Base-by-base conservation (phyloP, 768 basidiomycete genomes). In the Trametes villosa region DNA sequence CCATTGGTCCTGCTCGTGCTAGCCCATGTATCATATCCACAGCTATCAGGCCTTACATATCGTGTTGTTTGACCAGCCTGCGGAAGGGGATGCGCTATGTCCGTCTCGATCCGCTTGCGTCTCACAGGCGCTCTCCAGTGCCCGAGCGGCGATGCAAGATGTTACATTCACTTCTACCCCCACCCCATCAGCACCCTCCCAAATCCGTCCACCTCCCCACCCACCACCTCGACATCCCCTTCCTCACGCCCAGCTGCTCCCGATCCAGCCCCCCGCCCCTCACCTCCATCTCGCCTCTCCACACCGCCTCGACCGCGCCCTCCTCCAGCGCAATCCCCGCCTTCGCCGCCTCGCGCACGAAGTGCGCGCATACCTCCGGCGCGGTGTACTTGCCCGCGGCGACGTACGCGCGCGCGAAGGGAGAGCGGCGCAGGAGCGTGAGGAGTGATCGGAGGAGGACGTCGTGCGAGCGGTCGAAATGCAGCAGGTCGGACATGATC, bases 401-500 rank as follows among this genome's bases (percentile, higher is more conserved):
- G 40, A 89, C 77, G 67, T 88, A 86, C 0, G 81, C 77, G 29
- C 81, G 73, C 3, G 84, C 78, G 3, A 70, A 61, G 7, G 71
- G 49, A 1, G 74, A 69, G 42, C 70, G 79, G 13, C 75, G 71
- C 11, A 91, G 80, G 13, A 91, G 78, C 27, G 74, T 66, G 0
- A 66, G 66, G 20, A 87, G 69, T 8, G 88, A 86, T 4, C 71
- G 61, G 26, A 91, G 68, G 36, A 90, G 78, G 22, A 71, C 79
- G 57, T 76, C 79, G 69, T 90, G 89, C 42, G 84, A 87, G 53
- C 67, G 65, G 67, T 84, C 77, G 68, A 91, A 89, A 71, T 90
- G 87, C 26, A 92, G 78, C 12, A 92, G 77, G 73, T 92, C 89
- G 3, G 87, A 90, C 47, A 89, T 78, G 57, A 92, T 81, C 50